Base-by-base conservation (phyloP, 495 filamentous ascomycete species). In the Penicillium pulvis region DNA sequence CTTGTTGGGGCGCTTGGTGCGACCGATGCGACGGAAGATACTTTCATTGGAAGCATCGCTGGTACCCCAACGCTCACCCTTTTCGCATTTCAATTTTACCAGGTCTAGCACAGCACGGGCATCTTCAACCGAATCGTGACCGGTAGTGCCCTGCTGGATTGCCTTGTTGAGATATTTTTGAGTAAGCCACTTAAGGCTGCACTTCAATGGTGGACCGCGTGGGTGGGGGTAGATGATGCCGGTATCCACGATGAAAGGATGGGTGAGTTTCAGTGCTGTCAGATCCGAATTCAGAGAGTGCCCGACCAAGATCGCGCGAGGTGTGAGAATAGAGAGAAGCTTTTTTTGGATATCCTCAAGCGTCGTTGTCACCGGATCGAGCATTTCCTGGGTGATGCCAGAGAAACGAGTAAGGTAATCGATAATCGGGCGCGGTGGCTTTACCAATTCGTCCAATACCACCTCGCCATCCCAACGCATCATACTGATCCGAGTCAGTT, bases 281-380 rank as follows among this genome's bases (percentile, higher is more conserved):
- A 97, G 81, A 64, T 98, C 94, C 4, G 92, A 90, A 60, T 98
- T 88, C 28, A 98, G 83, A 24, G 92, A 96, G 68, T 98, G 94
- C 26, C 94, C 94, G 50, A 98, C 71, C 5, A 98, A 82, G 55
- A 98, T 88, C 2, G 92, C 85, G 16, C 81, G 82, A 0, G 91
- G 85, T 3, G 86, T 87, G 31, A 97, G 70, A 19, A 97, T 75
- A 6, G 85, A 71, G 6, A 93, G 75, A 3, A 98, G 83, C 36
- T 85, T 86, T 33, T 79, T 65, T 66, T 98, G 94, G 47, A 98
- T 92, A 64, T 98, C 93, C 28, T 66, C 58, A 9, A 98, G 83
- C 0, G 86, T 94, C 1, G 92, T 98, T 2, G 87, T 92, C 48
- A 98, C 85, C 12, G 85, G 81, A 12, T 85, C 84, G 14, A 98